Conservation (phyloP, 257 asterid species). For the Nicotiana tabacum region DNA sequence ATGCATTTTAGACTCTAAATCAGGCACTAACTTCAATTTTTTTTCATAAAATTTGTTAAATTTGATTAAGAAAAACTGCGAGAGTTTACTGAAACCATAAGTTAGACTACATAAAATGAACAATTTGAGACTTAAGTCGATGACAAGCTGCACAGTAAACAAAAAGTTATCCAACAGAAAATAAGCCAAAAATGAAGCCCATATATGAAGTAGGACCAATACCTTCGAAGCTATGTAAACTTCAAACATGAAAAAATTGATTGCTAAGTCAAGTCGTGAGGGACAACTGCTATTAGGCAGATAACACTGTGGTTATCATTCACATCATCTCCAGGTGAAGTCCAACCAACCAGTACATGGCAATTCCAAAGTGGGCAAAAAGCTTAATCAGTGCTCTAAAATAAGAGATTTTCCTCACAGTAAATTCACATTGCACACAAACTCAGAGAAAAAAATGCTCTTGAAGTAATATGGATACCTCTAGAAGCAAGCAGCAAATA, state of each 20-base stretch:
- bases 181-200: not conserved
- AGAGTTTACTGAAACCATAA: not conserved
- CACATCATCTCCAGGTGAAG: not conserved
- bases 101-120: not conserved
- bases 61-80: not conserved
- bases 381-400: not conserved
- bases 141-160: not conserved
- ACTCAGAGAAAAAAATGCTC: not conserved
- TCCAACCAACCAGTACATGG: not conserved
- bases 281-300: not conserved
- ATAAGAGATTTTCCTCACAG: not conserved
- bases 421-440: not conserved
- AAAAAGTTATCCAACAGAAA: not conserved
- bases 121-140: not conserved
- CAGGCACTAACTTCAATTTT: not conserved
- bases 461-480: not conserved
- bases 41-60: not conserved
- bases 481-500: not conserved
- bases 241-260: not conserved
- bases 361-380: not conserved
- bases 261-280: not conserved
- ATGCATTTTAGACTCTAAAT: not conserved
- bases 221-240: not conserved
- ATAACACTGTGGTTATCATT: not conserved
- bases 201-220: not conserved